Conservation (phyloP, 257 asterid species). For the Hygrophila difformis region DNA sequence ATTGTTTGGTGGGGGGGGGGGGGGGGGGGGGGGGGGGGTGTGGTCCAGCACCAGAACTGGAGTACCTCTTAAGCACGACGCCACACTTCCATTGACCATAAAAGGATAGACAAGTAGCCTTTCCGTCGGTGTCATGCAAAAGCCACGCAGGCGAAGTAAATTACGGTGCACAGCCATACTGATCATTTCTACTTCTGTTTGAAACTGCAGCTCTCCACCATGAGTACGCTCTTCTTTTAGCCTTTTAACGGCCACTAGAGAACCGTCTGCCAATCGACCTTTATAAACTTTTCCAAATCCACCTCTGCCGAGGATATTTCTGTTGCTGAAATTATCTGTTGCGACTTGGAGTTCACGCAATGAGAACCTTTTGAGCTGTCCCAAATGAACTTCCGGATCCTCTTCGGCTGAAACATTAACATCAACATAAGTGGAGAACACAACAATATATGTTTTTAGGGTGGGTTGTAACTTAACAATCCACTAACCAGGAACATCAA, state of each 20-base stretch:
- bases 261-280: conserved; percentile 83
- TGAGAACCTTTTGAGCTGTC: conserved; percentile 82
- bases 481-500: conserved; percentile 85
- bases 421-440: conserved; percentile 7
- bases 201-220: conserved; percentile 85
- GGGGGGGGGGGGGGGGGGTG: too few relatives aligned
- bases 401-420: conserved; percentile 65
- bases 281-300: conserved; percentile 90
- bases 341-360: conserved; percentile 85
- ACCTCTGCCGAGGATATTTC: conserved; percentile 72
- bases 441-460: too few relatives aligned
- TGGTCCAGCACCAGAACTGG: background rate
- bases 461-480: conserved; percentile 12
- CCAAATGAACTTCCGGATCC: conserved; percentile 90
- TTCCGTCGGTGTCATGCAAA: conserved; percentile 91
- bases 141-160: conserved; percentile 76
- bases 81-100: conserved; percentile 92
- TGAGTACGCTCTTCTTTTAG: conserved; percentile 82
- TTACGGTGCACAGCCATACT: conserved; percentile 90
- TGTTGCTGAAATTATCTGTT: conserved; percentile 62
- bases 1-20: too few relatives aligned
- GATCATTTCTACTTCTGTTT: conserved; percentile 91
- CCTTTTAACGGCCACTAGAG: conserved; percentile 82
- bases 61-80: conserved; percentile 92
- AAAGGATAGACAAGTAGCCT: conserved; percentile 89